Conservation (phyloP, 139 green algal genomes). For the Chlamydomonas asymmetrica region DNA sequence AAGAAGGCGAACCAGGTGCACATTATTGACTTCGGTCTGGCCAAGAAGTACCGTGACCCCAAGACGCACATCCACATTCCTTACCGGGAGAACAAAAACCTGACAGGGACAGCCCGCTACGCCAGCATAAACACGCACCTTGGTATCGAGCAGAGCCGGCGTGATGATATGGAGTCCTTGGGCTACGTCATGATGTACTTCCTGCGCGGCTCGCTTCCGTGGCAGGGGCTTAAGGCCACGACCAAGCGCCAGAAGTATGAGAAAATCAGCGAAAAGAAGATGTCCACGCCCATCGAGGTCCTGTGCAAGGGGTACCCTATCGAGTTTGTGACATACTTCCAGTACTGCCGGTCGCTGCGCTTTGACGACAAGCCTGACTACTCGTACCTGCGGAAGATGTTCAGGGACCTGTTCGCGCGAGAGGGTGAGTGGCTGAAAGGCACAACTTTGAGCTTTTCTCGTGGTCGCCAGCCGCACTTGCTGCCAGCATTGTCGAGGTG, state of each 20-base stretch:
- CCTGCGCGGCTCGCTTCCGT: conserved; percentile 92
- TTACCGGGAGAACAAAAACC: conserved; percentile 96
- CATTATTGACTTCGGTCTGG: conserved; percentile 99
- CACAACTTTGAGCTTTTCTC: no score
- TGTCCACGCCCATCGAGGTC: conserved; percentile 96
- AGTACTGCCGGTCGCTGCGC: conserved; percentile 86
- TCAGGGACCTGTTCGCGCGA: conserved; percentile 97
- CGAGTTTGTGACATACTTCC: conserved; percentile 97
- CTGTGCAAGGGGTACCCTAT: conserved; percentile 97
- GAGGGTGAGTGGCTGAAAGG: conserved; percentile 72
- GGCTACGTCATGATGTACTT: conserved; percentile 96
- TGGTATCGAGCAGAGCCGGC: conserved; percentile 96
- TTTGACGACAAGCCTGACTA: conserved; percentile 99
- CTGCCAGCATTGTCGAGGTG: neutral
- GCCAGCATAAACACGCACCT: conserved; percentile 99
- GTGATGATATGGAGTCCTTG: conserved; percentile 96
- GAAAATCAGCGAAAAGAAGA: conserved; percentile 99
- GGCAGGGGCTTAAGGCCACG: conserved; percentile 94
- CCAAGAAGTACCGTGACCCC: conserved; percentile 99
- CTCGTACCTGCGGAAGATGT: conserved; percentile 96
- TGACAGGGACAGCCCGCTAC: conserved; percentile 99
- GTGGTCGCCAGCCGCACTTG: neutral
- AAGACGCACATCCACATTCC: conserved; percentile 99
- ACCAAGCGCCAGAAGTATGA: conserved; percentile 99
- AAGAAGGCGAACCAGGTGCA: conserved; percentile 98